Percentiles rank a stretch among this genome's conserved stretches.
These are phyloP conservation scores for Calonectria crousiana DNA, from an alignment of 2,329 filamentous ascomycete genomes.

Conservation along the genomic window DNA sequence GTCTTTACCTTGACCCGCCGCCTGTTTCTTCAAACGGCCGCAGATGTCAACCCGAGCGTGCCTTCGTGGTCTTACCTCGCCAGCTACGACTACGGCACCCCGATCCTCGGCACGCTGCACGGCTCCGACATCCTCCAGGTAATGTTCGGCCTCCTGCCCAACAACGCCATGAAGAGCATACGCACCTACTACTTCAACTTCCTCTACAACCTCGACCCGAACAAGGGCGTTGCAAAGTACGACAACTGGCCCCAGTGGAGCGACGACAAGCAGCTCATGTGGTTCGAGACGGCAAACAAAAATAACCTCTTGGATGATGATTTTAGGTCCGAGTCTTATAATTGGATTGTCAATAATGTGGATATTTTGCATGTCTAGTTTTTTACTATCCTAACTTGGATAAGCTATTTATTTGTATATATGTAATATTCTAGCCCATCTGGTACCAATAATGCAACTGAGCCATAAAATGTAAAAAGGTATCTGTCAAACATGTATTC, in stretches of 20 bases:
- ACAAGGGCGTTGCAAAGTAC: conserved; percentile 60
- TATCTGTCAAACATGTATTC: not conserved
- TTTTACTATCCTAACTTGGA: not conserved
- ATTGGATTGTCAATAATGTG: conserved; percentile 44
- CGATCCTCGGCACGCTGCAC: conserved; percentile 83
- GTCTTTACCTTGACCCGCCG: conserved; percentile 81
- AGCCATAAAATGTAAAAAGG: not conserved
- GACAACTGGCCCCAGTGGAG: conserved; percentile 58
- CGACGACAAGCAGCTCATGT: conserved; percentile 61
- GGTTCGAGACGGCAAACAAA: conserved; percentile 53
- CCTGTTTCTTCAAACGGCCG: conserved; percentile 66
- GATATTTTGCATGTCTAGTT: conserved; percentile 40
- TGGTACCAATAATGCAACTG: not conserved
- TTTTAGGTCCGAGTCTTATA: conserved; percentile 49
- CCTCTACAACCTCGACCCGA: conserved; percentile 77
- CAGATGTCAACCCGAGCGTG: conserved; percentile 65
- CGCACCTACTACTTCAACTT: conserved; percentile 81
- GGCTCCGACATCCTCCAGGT: conserved; percentile 76
- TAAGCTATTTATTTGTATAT: not conserved
- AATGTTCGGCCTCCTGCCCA: conserved; percentile 73
- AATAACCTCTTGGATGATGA: conserved; percentile 52
- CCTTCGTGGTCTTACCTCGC: conserved; percentile 81
- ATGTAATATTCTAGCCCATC: not conserved
- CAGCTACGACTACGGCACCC: conserved; percentile 78
- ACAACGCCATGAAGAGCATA: conserved; percentile 71